phyloP scores from a whole-genome alignment of 208 protist genomes.

The Tetramitus jugosus region DNA sequence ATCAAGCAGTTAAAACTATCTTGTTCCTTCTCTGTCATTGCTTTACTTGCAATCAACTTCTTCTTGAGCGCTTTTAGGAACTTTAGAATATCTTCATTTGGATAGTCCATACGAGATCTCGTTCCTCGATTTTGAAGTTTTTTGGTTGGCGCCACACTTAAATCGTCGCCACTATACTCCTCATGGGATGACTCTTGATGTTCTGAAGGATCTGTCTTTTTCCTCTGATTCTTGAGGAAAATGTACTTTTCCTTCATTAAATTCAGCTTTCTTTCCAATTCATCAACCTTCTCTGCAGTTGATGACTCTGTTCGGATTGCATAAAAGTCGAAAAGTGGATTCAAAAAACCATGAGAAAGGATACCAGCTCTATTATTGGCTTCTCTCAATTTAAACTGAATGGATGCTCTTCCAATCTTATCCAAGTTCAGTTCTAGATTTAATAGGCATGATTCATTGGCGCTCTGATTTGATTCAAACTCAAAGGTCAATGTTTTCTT shows the following conservation, averaged over 20 bases:
- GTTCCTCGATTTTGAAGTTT: neutral
- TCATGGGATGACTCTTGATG: too few species aligned
- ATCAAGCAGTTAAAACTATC: neutral
- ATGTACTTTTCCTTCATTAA: too few species aligned
- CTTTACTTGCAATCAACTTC: neutral
- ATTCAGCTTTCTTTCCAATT: conserved; percentile 10
- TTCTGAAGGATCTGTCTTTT: too few species aligned
- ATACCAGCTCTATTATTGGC: neutral
- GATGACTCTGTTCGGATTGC: neutral
- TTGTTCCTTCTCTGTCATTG: conserved; percentile 6
- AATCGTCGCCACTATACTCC: neutral
- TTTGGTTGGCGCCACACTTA: neutral
- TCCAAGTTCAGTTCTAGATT: conserved; percentile 15
- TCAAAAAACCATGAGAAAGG: neutral
- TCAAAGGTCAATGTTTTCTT: neutral
- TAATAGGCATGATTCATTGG: neutral
- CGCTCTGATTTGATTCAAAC: neutral
- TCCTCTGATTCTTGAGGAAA: too few species aligned
- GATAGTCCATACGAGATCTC: neutral
- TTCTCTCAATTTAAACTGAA: neutral
- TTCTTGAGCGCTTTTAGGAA: neutral
- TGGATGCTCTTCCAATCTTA: neutral
- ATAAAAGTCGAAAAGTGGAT: conserved; percentile 9
- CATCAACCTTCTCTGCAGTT: conserved; percentile 7
- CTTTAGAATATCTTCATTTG: neutral